These are phyloP conservation scores for Senna tora DNA, from an alignment of 306 rosid genomes.

Conservation along the genomic window DNA sequence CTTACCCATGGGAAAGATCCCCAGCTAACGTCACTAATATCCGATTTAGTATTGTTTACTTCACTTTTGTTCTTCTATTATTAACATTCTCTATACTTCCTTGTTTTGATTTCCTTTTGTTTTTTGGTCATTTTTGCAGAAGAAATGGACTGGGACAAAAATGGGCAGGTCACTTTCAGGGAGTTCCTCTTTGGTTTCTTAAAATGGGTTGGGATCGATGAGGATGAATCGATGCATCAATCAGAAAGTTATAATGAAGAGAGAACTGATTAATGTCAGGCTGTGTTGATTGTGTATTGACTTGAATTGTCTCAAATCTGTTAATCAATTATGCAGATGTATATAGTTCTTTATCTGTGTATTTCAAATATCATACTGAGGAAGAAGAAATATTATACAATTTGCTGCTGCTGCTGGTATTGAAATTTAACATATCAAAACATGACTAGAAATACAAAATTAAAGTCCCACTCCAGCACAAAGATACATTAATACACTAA, in stretches of 20 bases:
- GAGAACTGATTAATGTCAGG: slow-evolving; percentile 24
- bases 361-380: background rate
- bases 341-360: background rate
- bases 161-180: slow-evolving; percentile 76
- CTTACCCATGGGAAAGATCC: slow-evolving; percentile 72
- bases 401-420: slow-evolving; percentile 16
- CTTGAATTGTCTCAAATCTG: slow-evolving; percentile 11
- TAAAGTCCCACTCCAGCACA: slow-evolving; percentile 25
- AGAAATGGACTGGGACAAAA: slow-evolving; percentile 92
- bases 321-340: background rate
- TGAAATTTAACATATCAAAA: slow-evolving; percentile 13
- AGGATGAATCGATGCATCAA: slow-evolving; percentile 53
- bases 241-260: slow-evolving; percentile 25
- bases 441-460: slow-evolving; percentile 15
- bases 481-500: slow-evolving; percentile 37
- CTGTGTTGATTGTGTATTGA: slow-evolving; percentile 30
- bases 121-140: slow-evolving; percentile 43
- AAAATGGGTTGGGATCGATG: slow-evolving; percentile 82
- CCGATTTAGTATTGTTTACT: slow-evolving; percentile 65
- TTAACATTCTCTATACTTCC: slow-evolving; percentile 1
- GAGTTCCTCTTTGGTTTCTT: slow-evolving; percentile 87
- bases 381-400: slow-evolving; percentile 1
- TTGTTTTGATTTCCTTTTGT: slow-evolving; percentile 16
- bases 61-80: slow-evolving; percentile 30
- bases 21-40: slow-evolving; percentile 62